Evolutionary conservation across 805 yeast species (phyloP), one percentile per base, ranked within the genome.

Genomic region (Yamadazyma sp.): DNA sequence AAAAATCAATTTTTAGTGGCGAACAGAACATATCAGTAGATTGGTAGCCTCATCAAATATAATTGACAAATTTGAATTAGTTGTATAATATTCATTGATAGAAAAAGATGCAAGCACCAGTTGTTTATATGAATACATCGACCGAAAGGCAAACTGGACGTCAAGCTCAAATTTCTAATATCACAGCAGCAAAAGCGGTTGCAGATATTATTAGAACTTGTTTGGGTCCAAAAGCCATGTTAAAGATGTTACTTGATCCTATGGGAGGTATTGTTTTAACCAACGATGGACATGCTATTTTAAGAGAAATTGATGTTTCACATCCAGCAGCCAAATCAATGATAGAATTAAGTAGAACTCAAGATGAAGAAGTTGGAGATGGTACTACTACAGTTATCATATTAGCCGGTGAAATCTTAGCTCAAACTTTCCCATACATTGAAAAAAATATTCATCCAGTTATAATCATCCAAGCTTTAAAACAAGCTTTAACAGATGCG

Each of bases 241-340:
- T 93, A 43, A 93, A 93, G 69, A 91, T 93, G 98, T 72, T 93
- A 36, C 71, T 93, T 45, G 99, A 93, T 58, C 99, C 99, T 38
- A 83, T 84, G 80, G 91, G 93, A 21, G 98, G 98, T 21, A 85
- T 93, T 48, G 97, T 91, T 11, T 72, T 93, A 45, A 93, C 99
- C 38, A 93, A 93, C 63, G 99, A 93, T 60, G 99, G 99, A 10
- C 98, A 93, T 63, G 98, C 99, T 12, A 93, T 93, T 49, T 70
- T 93, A 49, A 78, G 99, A 56, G 99, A 93, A 59, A 93, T 93
- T 49, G 98, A 91, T 57, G 95, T 85, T 38, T 88, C 96, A 4
- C 98, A 93, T 59, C 98, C 99, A 8, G 99, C 98, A 4, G 99
- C 99, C 30, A 93, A 93, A 65, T 84, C 95, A 21, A 93, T 93